Evolutionary conservation across 2,329 filamentous ascomycete species (phyloP), one percentile per base, ranked within the genome.

Genomic region (Bipolaris cookei): DNA sequence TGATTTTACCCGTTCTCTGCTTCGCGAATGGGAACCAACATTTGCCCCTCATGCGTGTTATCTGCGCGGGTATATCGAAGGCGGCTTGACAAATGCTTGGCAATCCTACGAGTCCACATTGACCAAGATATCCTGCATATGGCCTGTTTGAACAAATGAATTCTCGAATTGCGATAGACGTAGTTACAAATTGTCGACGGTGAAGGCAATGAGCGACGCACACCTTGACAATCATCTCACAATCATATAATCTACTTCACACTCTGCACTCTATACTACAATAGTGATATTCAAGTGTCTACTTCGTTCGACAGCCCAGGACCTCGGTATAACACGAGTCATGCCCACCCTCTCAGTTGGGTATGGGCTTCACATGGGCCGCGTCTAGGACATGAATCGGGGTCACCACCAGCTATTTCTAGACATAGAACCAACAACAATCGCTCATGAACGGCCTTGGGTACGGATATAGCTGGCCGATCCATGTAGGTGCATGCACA

Each of bases 401-500:
- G 23, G 14, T 18, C 20, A 18, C 28, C 11, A 30, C 25, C 38
- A 25, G 16, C 14, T 35, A 25, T 43, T 44, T 37, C 14, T 39
- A 43, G 8, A 23, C 5, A 28, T 23, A 28, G 2, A 23, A 14
- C 35, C 23, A 38, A 37, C 42, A 46, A 4, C 16, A 18, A 10
- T 30, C 13, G 13, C 25, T 30, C 42, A 6, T 52, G 41, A 14
- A 46, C 20, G 25, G 18, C 28, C 25, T 23, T 51, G 28, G n/a
- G 21, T 35, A 38, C 38, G 45, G 45, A 32, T 37, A 32, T 18
- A 55, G 20, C 6, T 45, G 25, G n/a, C 34, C 46, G 46, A 45
- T n/a, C 41, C 53, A 49, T 44, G 53, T 45, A 34, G 23, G 34
- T 45, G 53, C 53, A 45, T 51, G 46, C 39, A 30, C 2, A 32